Percentiles rank a stretch among this genome's conserved stretches.
These are phyloP conservation scores for Exserohilum turcica DNA, from an alignment of 2,329 filamentous ascomycete genomes.

Conservation along the genomic window DNA sequence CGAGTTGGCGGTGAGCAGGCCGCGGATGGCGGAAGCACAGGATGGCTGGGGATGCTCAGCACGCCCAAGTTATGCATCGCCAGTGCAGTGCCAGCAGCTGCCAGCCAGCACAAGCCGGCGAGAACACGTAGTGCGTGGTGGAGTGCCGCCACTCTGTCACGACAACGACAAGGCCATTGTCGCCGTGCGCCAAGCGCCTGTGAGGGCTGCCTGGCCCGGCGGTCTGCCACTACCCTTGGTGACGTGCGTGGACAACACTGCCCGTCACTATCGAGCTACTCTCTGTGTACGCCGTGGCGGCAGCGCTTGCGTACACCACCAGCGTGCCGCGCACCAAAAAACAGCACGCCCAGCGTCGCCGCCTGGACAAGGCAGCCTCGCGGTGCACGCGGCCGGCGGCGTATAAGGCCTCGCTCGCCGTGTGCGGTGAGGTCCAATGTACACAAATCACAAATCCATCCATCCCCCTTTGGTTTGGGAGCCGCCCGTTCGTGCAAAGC, in stretches of 20 bases:
- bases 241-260: conserved; percentile 29
- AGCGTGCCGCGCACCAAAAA: background rate
- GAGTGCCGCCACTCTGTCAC: too few species aligned
- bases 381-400: conserved; percentile 3
- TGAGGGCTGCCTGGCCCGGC: conserved; percentile 39
- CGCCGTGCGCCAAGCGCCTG: conserved; percentile 28
- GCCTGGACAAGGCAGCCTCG: conserved; percentile 37
- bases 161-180: background rate
- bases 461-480: conserved; percentile 19
- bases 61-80: conserved; percentile 20
- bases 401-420: conserved; percentile 20
- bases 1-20: conserved; percentile 45
- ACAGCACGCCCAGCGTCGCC: too few species aligned
- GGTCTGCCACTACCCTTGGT: conserved; percentile 18
- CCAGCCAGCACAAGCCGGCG: conserved; percentile 1
- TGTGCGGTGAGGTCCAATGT: conserved; percentile 7
- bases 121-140: conserved; percentile 32
- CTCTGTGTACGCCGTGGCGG: conserved; percentile 41
- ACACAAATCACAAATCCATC: too few species aligned
- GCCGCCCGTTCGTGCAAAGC: conserved; percentile 32
- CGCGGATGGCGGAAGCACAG: conserved; percentile 7
- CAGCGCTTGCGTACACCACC: conserved; percentile 40
- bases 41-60: conserved; percentile 1
- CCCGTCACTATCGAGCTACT: too few species aligned
- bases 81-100: conserved; percentile 14